Percentiles rank a stretch among this genome's conserved stretches.
Evolutionary conservation across 805 yeast genomes (phyloP).

Genomic region (Candida arabinofermentans): DNA sequence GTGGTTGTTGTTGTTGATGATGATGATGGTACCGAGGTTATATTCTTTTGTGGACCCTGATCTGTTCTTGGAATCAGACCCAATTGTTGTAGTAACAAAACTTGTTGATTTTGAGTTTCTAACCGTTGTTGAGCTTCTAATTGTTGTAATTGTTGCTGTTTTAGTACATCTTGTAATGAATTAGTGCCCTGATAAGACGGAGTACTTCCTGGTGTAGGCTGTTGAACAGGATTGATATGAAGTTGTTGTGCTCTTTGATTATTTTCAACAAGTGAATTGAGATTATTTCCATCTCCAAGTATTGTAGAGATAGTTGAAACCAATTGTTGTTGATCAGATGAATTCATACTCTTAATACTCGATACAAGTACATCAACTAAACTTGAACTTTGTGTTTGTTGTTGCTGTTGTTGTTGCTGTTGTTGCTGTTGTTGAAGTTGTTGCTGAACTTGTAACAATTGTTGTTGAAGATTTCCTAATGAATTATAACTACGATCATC

Average conservation of each 20-base stretch:
- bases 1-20: background rate
- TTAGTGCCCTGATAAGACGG: background rate
- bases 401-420: slow-evolving; percentile 4
- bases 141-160: slow-evolving; percentile 1
- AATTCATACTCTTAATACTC: background rate
- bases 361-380: background rate
- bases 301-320: background rate
- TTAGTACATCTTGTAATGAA: background rate
- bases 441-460: no score
- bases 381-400: slow-evolving; percentile 1
- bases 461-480: no score
- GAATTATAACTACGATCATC: no score
- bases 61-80: slow-evolving; percentile 7
- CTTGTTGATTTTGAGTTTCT: slow-evolving; percentile 10
- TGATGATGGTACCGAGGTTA: background rate
- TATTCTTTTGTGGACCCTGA: background rate
- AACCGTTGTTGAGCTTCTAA: slow-evolving; percentile 5
- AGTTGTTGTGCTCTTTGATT: background rate
- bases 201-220: no score
- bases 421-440: no score
- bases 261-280: background rate
- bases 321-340: background rate
- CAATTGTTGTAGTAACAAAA: slow-evolving; percentile 8
- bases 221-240: background rate
- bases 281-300: background rate